phyloP scores from a whole-genome alignment of 176 grass and related monocot species.

The Thinopyrum elongatum region DNA sequence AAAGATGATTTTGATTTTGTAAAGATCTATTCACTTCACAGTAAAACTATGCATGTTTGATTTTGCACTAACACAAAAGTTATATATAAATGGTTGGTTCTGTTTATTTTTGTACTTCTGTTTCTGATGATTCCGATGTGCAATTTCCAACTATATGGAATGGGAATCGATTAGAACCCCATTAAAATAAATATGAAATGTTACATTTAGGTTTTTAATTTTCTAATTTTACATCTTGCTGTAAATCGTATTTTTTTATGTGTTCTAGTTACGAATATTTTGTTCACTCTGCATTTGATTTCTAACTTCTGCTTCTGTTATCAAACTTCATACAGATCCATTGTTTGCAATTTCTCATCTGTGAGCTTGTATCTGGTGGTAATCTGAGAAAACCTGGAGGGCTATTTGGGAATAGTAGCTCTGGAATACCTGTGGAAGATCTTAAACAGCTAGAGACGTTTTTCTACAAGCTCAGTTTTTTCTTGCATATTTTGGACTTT shows the following conservation, averaged over 20 bases:
- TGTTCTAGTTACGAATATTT: constrained; percentile 16
- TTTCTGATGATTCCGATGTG: neutral
- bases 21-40: no score
- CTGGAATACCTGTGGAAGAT: constrained; percentile 92
- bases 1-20: neutral
- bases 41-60: no score
- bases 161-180: neutral
- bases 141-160: constrained; percentile 12
- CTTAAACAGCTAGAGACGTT: constrained; percentile 97
- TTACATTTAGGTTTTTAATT: neutral
- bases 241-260: neutral
- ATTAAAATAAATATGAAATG: constrained; percentile 12
- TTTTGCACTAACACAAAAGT: no score
- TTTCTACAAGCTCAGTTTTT: constrained; percentile 99
- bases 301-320: constrained; percentile 26
- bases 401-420: constrained; percentile 96
- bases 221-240: constrained; percentile 2
- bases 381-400: constrained; percentile 96
- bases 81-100: no score
- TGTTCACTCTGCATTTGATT: constrained; percentile 31
- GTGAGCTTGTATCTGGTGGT: constrained; percentile 93
- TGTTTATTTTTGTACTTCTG: neutral
- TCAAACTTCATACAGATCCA: constrained; percentile 68
- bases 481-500: constrained; percentile 98
- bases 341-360: constrained; percentile 97